Evolutionary conservation across 441 rosid species (phyloP), one percentile per base, ranked within the genome.

Genomic region (Metrosideros polymorpha): DNA sequence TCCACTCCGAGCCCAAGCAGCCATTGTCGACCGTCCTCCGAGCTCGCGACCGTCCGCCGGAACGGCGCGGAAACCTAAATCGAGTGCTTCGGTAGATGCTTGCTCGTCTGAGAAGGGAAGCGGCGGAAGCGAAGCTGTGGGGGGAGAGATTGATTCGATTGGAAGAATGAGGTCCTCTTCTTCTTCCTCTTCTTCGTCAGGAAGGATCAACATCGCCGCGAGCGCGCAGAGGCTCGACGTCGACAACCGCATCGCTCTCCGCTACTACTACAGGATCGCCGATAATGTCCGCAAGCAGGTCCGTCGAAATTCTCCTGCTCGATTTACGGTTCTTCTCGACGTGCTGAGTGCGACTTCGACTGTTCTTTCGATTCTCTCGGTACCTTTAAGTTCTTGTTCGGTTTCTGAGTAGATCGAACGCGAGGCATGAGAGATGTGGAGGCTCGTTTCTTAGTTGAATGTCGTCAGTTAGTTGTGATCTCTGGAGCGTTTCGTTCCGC

Each of bases 251-350:
- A 95, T 96, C 87, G 86, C 98, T 86, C 96, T 97, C 82, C 93
- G 89, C 29, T 94, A 89, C 92, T 97, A 97, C 89, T 91, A 84
- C 87, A 94, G 99, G 85, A 96, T 97, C 91, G 98, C 99, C 12
- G 96, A 96, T 87, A 97, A 95, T 56, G 92, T 97, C 89, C 98
- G 96, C 89, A 96, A 90, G 90, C 98, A 97, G 98, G 99, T 97
- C 54, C 85, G 79, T 82, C 14, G 22, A 0, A 42, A 47, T 82
- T 49, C 49, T 29, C 43, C 42, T 47, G 27, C 54, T 84, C 29
- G 39, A 76, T 56, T 47, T 0, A 42, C 39, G 79, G 55, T 24
- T 84, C 19, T 32, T 84, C 32, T 50, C 56, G 56, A 39, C 61
- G 22, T 77, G 71, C 43, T 83, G 29, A 61, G 82, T 86, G 42